Evolutionary conservation across 2,329 filamentous ascomycete genomes (phyloP), one percentile per base, ranked within the genome.

Genomic region (Fusarium longipes): DNA sequence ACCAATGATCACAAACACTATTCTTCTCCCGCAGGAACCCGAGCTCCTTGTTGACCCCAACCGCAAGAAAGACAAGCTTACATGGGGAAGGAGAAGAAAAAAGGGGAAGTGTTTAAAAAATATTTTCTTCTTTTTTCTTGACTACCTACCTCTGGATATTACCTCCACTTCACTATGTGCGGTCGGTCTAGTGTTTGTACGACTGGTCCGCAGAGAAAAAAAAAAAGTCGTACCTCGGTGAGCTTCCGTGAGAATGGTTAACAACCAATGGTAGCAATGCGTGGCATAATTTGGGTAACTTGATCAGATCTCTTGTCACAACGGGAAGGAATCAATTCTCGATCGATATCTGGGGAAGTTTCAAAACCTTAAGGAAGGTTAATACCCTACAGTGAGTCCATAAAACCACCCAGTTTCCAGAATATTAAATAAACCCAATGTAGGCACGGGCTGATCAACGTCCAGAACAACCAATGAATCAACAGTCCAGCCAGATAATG

Each of bases 11-110:
- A 62, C 48, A 68, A 57, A 68, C 59, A 65, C 64, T 68, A 36
- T 62, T 50, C 35, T 65, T 66, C 44, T 62, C 50, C 65, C 65
- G 65, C 65, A 54, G 43, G 60, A 68, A 68, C 56, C 65, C 65
- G 60, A 65, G 35, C 51, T 56, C 55, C 44, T 68, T 68, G 65
- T 67, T 67, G 65, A 54, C 65, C 65, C 65, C 60, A 68, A 68
- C 65, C 43, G 24, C 38, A 38, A 53, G 36, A 47, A 30, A 43
- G 35, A 57, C 45, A 51, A 43, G 61, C 38, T 50, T 49, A 47
- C 32, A 54, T 36, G 39, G 51, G 22, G 42, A 47, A 36, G 8
- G 22, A 32, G 14, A 25, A 20, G 11, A 14, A 2, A 24, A n/a
- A 24, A 9, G 20, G 20, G 38, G 9, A 12, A 32, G 29, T 9